Conservation (phyloP, 331 rosid species). For the Stylosanthes scabra region DNA sequence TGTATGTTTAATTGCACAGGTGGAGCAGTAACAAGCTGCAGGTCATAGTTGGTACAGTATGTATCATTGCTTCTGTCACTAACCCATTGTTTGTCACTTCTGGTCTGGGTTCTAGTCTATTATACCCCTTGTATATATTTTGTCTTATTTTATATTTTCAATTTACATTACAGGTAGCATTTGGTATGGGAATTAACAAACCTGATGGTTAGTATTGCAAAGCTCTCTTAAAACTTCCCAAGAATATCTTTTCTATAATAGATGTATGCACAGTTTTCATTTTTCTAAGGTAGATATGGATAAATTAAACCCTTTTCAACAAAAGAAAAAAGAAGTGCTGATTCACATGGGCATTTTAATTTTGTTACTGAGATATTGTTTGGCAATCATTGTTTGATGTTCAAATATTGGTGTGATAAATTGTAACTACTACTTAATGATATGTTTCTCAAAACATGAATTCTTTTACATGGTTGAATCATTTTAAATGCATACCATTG, state of each 20-base stretch:
- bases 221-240: conserved; percentile 20
- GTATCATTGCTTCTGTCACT: conserved; percentile 42
- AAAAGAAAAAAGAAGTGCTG: not conserved
- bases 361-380: conserved; percentile 21
- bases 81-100: conserved; percentile 25
- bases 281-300: conserved; percentile 13
- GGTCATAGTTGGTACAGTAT: conserved; percentile 96
- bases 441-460: conserved; percentile 7
- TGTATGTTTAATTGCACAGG: conserved; percentile 52
- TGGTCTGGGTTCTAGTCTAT: conserved; percentile 10
- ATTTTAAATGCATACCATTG: conserved; percentile 15
- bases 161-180: conserved; percentile 83
- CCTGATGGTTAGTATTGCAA: conserved; percentile 87
- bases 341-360: conserved; percentile 15
- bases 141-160: conserved; percentile 1
- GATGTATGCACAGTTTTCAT: not conserved
- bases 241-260: conserved; percentile 3
- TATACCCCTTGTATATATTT: not conserved
- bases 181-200: conserved; percentile 99
- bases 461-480: conserved; percentile 16
- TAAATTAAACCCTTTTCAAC: not conserved
- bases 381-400: conserved; percentile 14
- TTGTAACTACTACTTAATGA: conserved; percentile 11
- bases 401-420: conserved; percentile 4
- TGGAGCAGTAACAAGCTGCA: conserved; percentile 93